phyloP scores from a whole-genome alignment of 116 monocot species.

The Posidonia oceanica region DNA sequence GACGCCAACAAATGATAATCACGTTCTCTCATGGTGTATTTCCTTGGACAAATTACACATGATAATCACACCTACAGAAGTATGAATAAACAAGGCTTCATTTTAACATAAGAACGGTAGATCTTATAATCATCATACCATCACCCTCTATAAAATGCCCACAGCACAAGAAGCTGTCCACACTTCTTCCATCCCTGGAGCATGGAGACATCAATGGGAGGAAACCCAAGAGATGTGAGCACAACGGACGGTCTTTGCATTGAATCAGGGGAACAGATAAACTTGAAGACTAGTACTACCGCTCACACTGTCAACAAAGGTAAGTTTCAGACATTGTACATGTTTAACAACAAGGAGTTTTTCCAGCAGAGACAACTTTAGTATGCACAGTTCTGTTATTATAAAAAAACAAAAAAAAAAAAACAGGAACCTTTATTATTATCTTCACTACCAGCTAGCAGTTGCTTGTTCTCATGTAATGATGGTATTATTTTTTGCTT shows the following conservation, averaged over 20 bases:
- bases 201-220: not conserved
- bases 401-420: too few relatives aligned
- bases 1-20: too few relatives aligned
- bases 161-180: not conserved
- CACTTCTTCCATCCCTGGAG: not conserved
- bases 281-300: not conserved
- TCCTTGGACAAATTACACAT: too few relatives aligned
- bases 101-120: not conserved
- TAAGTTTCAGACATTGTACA: not conserved
- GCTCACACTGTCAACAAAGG: conserved; percentile 8
- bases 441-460: not conserved
- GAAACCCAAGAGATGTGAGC: not conserved
- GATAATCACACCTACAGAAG: too few relatives aligned
- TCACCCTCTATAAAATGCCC: not conserved
- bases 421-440: not conserved
- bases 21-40: too few relatives aligned
- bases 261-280: not conserved
- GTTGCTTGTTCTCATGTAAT: not conserved
- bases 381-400: too few relatives aligned
- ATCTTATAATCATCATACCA: not conserved
- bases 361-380: not conserved
- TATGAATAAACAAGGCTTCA: too few relatives aligned
- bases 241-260: not conserved
- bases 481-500: not conserved
- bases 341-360: not conserved